A percentile compares a stretch with the other conserved stretches of the same genome.
Evolutionary conservation across 768 basidiomycete genomes (phyloP).

Genomic region (Boletus rex-veris): DNA sequence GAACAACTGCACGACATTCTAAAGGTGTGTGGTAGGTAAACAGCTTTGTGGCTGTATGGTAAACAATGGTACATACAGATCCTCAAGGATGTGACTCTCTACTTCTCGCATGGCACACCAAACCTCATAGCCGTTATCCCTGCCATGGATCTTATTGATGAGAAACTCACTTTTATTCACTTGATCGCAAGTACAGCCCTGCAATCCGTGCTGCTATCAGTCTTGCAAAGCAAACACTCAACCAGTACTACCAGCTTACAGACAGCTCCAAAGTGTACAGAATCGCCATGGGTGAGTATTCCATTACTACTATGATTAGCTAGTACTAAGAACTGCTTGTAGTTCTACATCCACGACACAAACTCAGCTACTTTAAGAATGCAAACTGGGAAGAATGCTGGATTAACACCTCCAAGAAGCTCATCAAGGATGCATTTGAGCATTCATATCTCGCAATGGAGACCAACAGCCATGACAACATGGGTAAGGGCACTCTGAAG

Average conservation of each 20-base stretch:
- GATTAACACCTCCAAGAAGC: not conserved
- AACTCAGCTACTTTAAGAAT: not conserved
- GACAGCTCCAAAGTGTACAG: not conserved
- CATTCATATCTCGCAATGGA: not conserved
- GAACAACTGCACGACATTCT: no score
- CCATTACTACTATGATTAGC: not conserved
- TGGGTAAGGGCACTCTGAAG: no score
- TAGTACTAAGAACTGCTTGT: no score
- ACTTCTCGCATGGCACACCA: no score
- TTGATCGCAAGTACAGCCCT: not conserved
- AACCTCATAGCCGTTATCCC: no score
- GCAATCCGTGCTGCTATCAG: not conserved
- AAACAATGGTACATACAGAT: no score
- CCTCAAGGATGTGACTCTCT: no score
- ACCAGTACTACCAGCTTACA: not conserved
- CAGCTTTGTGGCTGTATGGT: no score
- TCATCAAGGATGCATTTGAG: not conserved
- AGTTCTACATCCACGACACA: no score
- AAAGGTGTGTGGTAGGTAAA: no score
- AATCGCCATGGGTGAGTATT: not conserved
- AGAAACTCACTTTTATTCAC: not conserved
- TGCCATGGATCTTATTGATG: no score
- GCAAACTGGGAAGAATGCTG: not conserved
- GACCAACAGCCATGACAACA: not conserved
- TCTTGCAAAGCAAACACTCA: not conserved